Evolutionary conservation across 75 land plant genomes (phyloP).

Genomic region (Sequoia sempervirens): DNA sequence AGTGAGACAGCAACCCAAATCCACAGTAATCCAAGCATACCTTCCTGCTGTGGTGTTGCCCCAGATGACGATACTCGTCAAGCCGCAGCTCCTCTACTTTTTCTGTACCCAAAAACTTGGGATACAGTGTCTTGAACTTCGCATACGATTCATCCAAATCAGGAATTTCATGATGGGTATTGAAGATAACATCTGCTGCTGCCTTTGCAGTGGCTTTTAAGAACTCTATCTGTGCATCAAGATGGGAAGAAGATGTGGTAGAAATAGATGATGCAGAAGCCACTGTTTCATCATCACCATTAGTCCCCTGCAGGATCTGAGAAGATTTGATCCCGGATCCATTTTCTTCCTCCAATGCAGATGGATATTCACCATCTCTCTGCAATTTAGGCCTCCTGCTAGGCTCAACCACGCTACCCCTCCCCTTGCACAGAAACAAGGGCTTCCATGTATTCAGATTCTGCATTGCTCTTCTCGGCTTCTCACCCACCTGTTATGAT

Average conservation of each 20-base stretch:
- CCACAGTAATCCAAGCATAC: slow-evolving; percentile 29
- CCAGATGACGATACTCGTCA: slow-evolving; percentile 8
- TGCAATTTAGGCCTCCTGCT: neutral
- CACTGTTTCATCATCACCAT: neutral
- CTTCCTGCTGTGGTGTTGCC: slow-evolving; percentile 13
- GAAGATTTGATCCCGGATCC: slow-evolving; percentile 1
- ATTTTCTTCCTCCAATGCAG: neutral
- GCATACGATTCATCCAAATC: slow-evolving; percentile 3
- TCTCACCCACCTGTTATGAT: neutral
- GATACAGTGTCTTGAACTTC: slow-evolving; percentile 6
- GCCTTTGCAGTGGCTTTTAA: slow-evolving; percentile 1
- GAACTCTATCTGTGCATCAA: slow-evolving; percentile 16
- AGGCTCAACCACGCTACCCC: slow-evolving; percentile 1
- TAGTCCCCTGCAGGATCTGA: neutral
- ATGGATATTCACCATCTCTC: neutral
- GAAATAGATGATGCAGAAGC: neutral
- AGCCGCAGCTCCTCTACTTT: slow-evolving; percentile 5
- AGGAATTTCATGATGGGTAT: slow-evolving; percentile 4
- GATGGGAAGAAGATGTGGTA: neutral
- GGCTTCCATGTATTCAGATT: slow-evolving; percentile 8
- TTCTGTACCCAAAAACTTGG: neutral
- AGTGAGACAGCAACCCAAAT: slow-evolving; percentile 22
- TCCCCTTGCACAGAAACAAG: slow-evolving; percentile 5
- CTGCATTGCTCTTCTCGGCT: neutral
- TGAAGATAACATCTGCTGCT: slow-evolving; percentile 5